Base-by-base conservation (phyloP, 495 filamentous ascomycete species). In the Acidomyces sp. region DNA sequence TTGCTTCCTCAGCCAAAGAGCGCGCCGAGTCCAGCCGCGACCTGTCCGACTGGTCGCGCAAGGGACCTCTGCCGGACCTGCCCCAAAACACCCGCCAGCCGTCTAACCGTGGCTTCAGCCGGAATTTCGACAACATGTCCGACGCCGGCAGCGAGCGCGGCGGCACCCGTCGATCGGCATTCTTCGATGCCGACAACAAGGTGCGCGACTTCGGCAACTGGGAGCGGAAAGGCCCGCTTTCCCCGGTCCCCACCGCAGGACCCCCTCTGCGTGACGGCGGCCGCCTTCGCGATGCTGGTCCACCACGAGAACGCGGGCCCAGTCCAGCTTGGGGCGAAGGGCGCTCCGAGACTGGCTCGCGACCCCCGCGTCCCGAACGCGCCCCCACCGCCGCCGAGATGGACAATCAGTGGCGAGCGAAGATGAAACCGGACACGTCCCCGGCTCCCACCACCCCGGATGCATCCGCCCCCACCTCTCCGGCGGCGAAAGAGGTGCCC, bases 141-240 rank as follows among this genome's bases (percentile, higher is more conserved):
- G 69, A 71, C 34, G 61, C 56, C 21, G 65, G 67, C 26, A 69
- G 69, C 44, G 64, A 67, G 22, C 59, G 62, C 35, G 69, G 66
- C 15, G 43, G 48, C 63, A 62, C 34, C 56, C 49, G 59, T 26
- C 45, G 64, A 18, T 58, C 59, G n/a, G 55, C 55, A 12, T 62
- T 62, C 35, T 63, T 61, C 45, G 63, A 67, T 46, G 76, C 78
- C 44, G 85, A 93, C 55, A 81, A 82, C 46, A 92, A 86, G 59
- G 63, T 80, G 37, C 79, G 87, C 17, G 85, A 94, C 53, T 82
- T 95, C 49, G 69, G 73, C 43, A 90, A 85, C 63, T 97, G 90
- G 90, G 88, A 94, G 60, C 82, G 90, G 40, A 88, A 85, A 54
- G 92, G 90, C 17, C 90, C 92, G 20, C 70, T 94, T 31, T 81